Base-by-base conservation (phyloP, 257 asterid genomes). In the Galeopsis tetrahit region DNA sequence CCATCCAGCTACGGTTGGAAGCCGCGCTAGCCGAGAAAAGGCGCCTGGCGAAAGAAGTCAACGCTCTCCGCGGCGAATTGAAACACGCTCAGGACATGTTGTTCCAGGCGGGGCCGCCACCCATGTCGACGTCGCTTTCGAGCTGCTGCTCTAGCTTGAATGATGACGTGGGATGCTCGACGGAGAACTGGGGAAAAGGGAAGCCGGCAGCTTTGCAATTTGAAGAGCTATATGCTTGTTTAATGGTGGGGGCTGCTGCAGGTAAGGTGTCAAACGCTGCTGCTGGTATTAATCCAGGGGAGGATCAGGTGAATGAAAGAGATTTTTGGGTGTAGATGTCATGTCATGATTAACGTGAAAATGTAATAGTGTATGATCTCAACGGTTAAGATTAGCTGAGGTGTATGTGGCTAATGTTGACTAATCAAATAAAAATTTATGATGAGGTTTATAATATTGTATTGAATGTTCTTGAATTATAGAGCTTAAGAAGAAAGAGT, bases 151-250 rank as follows among this genome's bases (percentile, higher is more conserved):
- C 86, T 2, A 84, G 88, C 64, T 73, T 79, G 74, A 81, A 84
- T 6, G 90, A 85, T 31, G 94, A 87, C 44, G 87, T 76, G 33
- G 84, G 88, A 10, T 80, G 90, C 79, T 79, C 93, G 28, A 21
- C 28, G 13, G 83, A 51, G 1, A 71, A 78, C 35, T 88, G 91
- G 89, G 76, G 44, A 4, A 79, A 79, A 55, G 85, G 78, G 46
- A 72, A 10, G 4, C 28, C 28, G 28, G 28, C 28, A 21, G 73
- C 58, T 8, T 69, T 79, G 78, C 84, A 85, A 51, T 80, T 80
- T 74, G 96, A 89, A 60, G 97, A 92, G 76, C 79, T 89, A 13
- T 87, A 88, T 79, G 91, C 92, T 65, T 89, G 88, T 70, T 67
- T 85, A 69, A 77, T 89, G 84, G 75, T 79, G 69, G 88, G 89